phyloP scores from a whole-genome alignment of 2,329 filamentous ascomycete genomes.

The Cladophialophora exuberans region DNA sequence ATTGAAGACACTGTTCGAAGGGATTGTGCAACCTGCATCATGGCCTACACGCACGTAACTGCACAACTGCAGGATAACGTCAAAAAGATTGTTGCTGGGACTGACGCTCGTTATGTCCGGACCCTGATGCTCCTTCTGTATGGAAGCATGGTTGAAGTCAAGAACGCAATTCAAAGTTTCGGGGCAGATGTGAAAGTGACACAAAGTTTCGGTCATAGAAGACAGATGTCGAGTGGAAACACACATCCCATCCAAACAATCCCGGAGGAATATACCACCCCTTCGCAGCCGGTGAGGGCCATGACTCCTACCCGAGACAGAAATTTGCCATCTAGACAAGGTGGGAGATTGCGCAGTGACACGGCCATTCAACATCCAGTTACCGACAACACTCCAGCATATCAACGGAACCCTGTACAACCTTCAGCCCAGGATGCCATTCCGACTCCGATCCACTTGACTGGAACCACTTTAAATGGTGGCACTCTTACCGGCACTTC shows the following conservation, averaged over 20 bases:
- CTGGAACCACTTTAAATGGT: constrained; percentile 27
- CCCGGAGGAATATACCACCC: constrained; percentile 35
- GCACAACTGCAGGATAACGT: constrained; percentile 53
- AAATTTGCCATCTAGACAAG: constrained; percentile 36
- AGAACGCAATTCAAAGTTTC: constrained; percentile 60
- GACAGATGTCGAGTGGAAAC: constrained; percentile 35
- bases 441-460: constrained; percentile 28
- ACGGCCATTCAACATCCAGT: constrained; percentile 53
- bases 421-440: constrained; percentile 43
- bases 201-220: constrained; percentile 31
- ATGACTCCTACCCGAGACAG: constrained; percentile 53
- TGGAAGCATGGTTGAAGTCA: constrained; percentile 60
- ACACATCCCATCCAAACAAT: constrained; percentile 39
- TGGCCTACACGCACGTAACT: constrained; percentile 53
- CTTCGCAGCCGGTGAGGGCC: constrained; percentile 38
- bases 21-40: constrained; percentile 54
- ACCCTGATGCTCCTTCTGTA: constrained; percentile 63
- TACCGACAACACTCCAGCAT: constrained; percentile 16
- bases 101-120: constrained; percentile 61
- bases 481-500: constrained; percentile 22
- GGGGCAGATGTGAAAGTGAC: constrained; percentile 44
- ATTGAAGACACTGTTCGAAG: constrained; percentile 47
- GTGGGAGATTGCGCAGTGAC: constrained; percentile 53
- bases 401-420: constrained; percentile 26
- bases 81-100: constrained; percentile 57